Percentiles rank a stretch among this genome's conserved stretches.
phyloP scores from a whole-genome alignment of 768 basidiomycete species.

The Psilocybe azurescens region DNA sequence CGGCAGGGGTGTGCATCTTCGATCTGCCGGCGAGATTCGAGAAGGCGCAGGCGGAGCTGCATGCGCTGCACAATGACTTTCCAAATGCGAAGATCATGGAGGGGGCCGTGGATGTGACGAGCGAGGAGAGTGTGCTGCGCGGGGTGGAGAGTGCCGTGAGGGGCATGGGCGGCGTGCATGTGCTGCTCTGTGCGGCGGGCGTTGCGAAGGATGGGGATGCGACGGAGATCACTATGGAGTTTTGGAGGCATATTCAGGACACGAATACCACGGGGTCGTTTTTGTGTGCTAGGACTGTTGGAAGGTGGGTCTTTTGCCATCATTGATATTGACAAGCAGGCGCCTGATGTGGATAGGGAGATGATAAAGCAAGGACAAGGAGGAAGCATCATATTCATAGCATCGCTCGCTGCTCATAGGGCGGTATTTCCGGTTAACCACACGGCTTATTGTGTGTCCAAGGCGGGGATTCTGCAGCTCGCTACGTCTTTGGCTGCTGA shows the following conservation, averaged over 20 bases:
- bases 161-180: conserved; percentile 37
- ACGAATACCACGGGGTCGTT: conserved; percentile 51
- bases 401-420: conserved; percentile 47
- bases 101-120: conserved; percentile 41
- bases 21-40: conserved; percentile 26
- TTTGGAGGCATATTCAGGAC: conserved; percentile 44
- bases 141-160: conserved; percentile 30
- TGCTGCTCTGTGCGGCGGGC: conserved; percentile 49
- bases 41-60: conserved; percentile 21
- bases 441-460: conserved; percentile 47
- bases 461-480: conserved; percentile 44
- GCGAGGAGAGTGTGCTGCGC: conserved; percentile 32
- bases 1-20: conserved; percentile 38
- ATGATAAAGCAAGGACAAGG: conserved; percentile 47
- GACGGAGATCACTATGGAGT: conserved; percentile 32
- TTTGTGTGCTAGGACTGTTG: conserved; percentile 48
- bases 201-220: conserved; percentile 41
- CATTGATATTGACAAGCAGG: too few species aligned
- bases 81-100: conserved; percentile 37
- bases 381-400: conserved; percentile 47
- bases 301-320: conserved; percentile 30
- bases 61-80: conserved; percentile 30
- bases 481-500: conserved; percentile 45
- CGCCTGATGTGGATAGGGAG: conserved; percentile 27
- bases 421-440: conserved; percentile 49